Percentiles rank a stretch among this genome's conserved stretches.
Evolutionary conservation across 2,329 filamentous ascomycete species (phyloP).

Genomic region (Talaromyces sp.): DNA sequence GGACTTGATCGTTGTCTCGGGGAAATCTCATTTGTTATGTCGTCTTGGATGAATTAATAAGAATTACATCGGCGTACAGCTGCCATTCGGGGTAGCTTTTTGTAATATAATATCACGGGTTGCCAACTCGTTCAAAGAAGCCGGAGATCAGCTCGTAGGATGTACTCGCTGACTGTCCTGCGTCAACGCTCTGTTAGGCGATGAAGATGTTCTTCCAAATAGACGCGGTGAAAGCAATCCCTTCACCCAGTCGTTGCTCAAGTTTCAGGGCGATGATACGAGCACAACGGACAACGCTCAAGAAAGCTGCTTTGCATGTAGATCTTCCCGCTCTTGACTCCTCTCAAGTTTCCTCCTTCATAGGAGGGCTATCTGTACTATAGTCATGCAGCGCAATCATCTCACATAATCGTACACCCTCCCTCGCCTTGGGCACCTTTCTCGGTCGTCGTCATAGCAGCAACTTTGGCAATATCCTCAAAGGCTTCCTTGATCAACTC

Average conservation of each 20-base stretch:
- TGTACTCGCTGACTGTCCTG: background rate
- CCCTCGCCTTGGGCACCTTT: slow-evolving; percentile 51
- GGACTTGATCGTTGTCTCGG: slow-evolving; percentile 84
- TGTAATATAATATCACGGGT: too few species aligned
- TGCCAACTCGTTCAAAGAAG: background rate
- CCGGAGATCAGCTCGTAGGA: background rate
- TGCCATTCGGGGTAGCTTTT: background rate
- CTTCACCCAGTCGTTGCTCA: background rate
- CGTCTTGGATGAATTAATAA: slow-evolving; percentile 10
- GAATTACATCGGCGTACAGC: background rate
- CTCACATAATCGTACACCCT: slow-evolving; percentile 32
- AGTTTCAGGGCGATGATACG: background rate
- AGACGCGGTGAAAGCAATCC: too few species aligned
- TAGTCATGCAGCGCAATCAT: background rate
- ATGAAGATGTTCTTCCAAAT: background rate
- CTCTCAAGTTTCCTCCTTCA: background rate
- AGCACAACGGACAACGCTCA: background rate
- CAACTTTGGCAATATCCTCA: slow-evolving; percentile 59
- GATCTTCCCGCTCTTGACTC: too few species aligned
- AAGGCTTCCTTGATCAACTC: slow-evolving; percentile 60
- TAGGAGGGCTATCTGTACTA: too few species aligned
- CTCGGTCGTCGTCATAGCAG: slow-evolving; percentile 58
- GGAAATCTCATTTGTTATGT: slow-evolving; percentile 24
- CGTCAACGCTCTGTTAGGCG: background rate
- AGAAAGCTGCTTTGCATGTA: background rate